Evolutionary conservation across 2,329 filamentous ascomycete species (phyloP).

Genomic region (Didymella glomerata): DNA sequence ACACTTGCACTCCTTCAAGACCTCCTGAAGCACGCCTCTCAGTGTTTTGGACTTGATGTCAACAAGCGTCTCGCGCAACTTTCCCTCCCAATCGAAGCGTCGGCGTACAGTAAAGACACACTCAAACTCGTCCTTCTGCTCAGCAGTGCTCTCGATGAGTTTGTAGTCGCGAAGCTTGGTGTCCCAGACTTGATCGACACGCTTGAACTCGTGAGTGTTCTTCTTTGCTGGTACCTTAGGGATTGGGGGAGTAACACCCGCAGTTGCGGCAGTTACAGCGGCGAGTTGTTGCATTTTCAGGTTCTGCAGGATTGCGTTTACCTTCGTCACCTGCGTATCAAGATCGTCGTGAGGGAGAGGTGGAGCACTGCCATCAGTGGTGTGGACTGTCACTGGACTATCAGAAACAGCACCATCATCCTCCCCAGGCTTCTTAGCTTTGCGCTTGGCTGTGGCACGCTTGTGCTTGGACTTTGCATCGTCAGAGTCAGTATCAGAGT

Average conservation of each 20-base stretch:
- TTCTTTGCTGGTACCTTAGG: constrained; percentile 40
- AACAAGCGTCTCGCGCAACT: constrained; percentile 76
- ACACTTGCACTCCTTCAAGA: constrained; percentile 80
- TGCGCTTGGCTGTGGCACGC: constrained; percentile 31
- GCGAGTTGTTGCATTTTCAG: constrained; percentile 32
- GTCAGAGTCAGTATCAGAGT: constrained; percentile 27
- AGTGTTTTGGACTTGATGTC: constrained; percentile 87
- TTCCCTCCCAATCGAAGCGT: constrained; percentile 84
- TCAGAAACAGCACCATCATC: constrained; percentile 19
- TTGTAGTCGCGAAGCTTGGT: constrained; percentile 63
- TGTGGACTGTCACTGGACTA: background rate
- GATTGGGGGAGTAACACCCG: constrained; percentile 25
- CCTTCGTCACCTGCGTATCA: constrained; percentile 27
- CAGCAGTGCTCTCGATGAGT: constrained; percentile 71
- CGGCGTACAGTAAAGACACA: constrained; percentile 82
- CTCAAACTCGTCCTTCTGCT: constrained; percentile 74
- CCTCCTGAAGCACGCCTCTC: constrained; percentile 72
- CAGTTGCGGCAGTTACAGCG: constrained; percentile 19
- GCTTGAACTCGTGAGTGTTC: constrained; percentile 68
- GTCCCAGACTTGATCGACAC: constrained; percentile 70
- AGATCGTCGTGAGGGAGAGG: constrained; percentile 23
- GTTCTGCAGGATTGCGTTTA: constrained; percentile 23
- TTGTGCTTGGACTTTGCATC: constrained; percentile 23
- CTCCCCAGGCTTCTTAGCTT: constrained; percentile 20
- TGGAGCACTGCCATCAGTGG: constrained; percentile 11